phyloP scores from a whole-genome alignment of 1,284 basidiomycete species.

The Cerioporus squamosus region DNA sequence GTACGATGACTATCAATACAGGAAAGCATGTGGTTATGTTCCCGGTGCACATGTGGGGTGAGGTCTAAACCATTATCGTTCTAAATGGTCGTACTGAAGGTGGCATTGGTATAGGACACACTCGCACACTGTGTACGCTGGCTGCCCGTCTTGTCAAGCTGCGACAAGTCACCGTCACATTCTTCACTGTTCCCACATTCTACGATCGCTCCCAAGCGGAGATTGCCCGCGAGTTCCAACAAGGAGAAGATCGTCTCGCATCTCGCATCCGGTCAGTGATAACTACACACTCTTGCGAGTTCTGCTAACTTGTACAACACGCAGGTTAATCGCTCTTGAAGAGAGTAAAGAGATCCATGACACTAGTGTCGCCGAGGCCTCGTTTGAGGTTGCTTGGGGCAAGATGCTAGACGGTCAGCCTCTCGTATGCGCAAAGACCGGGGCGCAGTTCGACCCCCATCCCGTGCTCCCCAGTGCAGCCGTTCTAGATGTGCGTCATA shows the following conservation, averaged over 20 bases:
- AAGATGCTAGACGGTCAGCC: neutral
- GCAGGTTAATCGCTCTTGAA: conserved; percentile 13
- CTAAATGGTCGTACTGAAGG: neutral
- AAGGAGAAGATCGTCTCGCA: conserved; percentile 12
- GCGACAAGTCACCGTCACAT: conserved; percentile 20
- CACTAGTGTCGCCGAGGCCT: neutral
- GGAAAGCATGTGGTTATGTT: conserved; percentile 5
- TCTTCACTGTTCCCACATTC: conserved; percentile 18
- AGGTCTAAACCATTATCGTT: neutral
- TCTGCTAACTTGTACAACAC: neutral
- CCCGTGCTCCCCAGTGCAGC: neutral
- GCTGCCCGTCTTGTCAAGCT: conserved; percentile 23
- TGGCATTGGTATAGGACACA: neutral
- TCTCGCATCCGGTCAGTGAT: conserved; percentile 12
- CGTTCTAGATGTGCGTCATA: conserved; percentile 1
- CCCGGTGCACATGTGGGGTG: neutral
- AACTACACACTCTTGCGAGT: neutral
- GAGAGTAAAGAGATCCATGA: neutral
- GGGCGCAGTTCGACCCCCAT: neutral
- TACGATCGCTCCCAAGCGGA: conserved; percentile 20
- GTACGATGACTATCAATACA: neutral
- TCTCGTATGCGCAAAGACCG: conserved; percentile 9
- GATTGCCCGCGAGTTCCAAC: conserved; percentile 22
- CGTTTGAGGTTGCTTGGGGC: neutral
- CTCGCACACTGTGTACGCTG: conserved; percentile 3